These are phyloP conservation scores for Cyberlindnera nakhonratchasimensis DNA, from an alignment of 805 yeast genomes.

Conservation along the genomic window DNA sequence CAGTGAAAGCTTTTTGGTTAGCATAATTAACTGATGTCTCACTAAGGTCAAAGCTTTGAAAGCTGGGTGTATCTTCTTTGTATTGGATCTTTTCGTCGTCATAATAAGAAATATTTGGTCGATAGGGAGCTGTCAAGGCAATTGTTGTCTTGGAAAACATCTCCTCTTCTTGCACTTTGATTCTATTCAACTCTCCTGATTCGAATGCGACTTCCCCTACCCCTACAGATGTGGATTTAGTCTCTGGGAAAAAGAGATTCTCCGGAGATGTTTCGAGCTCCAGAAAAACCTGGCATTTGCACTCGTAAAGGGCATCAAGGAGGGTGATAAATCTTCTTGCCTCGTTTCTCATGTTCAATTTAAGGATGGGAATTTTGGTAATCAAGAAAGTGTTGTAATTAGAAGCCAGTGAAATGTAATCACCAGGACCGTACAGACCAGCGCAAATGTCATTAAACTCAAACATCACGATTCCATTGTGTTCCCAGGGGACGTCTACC, in stretches of 20 bases:
- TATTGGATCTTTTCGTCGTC: slow-evolving; percentile 43
- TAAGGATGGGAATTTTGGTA: slow-evolving; percentile 59
- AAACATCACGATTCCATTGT: slow-evolving; percentile 42
- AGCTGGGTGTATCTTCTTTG: slow-evolving; percentile 21
- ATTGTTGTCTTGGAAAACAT: slow-evolving; percentile 63
- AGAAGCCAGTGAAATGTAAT: slow-evolving; percentile 65
- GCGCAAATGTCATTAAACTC: slow-evolving; percentile 53
- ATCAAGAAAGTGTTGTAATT: slow-evolving; percentile 53
- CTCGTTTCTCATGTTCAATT: slow-evolving; percentile 56
- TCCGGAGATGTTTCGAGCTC: slow-evolving; percentile 48
- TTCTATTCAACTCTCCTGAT: slow-evolving; percentile 33
- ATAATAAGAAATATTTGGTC: slow-evolving; percentile 67
- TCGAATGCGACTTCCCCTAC: slow-evolving; percentile 10
- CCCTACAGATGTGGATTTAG: slow-evolving; percentile 39
- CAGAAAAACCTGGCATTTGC: slow-evolving; percentile 56
- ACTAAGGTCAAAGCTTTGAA: slow-evolving; percentile 21
- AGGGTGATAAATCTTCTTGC: slow-evolving; percentile 66
- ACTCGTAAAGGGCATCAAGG: slow-evolving; percentile 66
- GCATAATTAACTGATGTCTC: slow-evolving; percentile 37
- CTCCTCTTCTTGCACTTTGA: slow-evolving; percentile 59
- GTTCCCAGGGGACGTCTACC: slow-evolving; percentile 43
- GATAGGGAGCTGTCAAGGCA: slow-evolving; percentile 58
- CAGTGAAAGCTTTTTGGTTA: slow-evolving; percentile 57
- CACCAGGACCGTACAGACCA: slow-evolving; percentile 60
- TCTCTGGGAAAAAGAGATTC: slow-evolving; percentile 64